Base-by-base conservation (phyloP, 805 yeast genomes). In the Kluyveromyces starmeri region DNA sequence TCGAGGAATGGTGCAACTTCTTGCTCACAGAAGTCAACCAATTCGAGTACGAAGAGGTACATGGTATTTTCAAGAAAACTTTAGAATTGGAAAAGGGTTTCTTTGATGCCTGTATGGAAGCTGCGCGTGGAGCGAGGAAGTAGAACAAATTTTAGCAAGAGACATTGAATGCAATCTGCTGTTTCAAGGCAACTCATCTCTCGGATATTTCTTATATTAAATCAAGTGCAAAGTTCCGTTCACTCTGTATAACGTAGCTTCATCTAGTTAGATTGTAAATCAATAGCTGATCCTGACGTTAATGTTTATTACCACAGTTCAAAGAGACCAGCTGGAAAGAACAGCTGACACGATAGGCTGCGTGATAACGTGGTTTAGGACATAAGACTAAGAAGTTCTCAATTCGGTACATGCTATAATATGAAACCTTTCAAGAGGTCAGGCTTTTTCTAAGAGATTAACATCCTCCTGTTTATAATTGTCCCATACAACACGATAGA, bases 401-500 rank as follows among this genome's bases (percentile, higher is more conserved):
- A 25, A 10, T 10, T 24, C 15, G 15, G n/a, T 8, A 25, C 8
- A 15, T 8, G 11, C n/a, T 17, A 7, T 24, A 13, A 10, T 25
- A 25, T 25, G 13, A 5, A 13, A 15, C 13, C 15, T 25, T 15
- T 13, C 13, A 25, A 13, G 13, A 3, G n/a, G n/a, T n/a, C n/a
- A 30, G 20, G 22, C 16, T 19, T 41, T 34, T n/a, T 58, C 66
- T 38, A 67, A 76, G 42, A 79, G 62, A 47, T 68, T 68, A 39
- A 73, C 83, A 63, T 92, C 97, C 49, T 80, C 86, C 35, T 78
- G 74, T 58, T 82, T 81, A 60, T 92, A 92, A 61, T 89, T 85
- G 59, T 92, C 98, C 64, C 88, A 73, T 14, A 92, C 95, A 36
- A 92, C 82, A 61, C 98, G 78, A 61, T 92, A 92, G 36, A 92